These are phyloP conservation scores for Acacia confusa DNA, from an alignment of 306 rosid species.

Conservation along the genomic window DNA sequence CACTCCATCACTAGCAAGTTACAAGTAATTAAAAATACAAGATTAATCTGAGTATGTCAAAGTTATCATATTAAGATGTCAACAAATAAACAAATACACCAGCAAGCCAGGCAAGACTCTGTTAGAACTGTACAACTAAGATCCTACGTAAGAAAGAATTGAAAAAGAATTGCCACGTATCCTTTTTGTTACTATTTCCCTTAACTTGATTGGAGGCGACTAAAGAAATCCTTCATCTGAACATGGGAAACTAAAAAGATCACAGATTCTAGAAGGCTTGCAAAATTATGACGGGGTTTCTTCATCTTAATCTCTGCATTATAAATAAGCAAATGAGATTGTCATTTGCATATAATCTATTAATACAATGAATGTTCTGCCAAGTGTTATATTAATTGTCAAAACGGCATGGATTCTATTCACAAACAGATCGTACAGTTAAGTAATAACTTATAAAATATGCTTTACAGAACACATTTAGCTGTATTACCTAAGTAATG, in stretches of 20 bases:
- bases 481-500: background rate
- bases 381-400: background rate
- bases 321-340: background rate
- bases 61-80: slow-evolving; percentile 15
- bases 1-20: background rate
- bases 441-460: background rate
- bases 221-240: background rate
- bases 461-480: slow-evolving; percentile 2
- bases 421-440: slow-evolving; percentile 6
- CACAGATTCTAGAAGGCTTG: background rate
- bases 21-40: background rate
- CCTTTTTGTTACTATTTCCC: background rate
- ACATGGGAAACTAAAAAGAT: background rate
- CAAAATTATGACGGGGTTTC: slow-evolving; percentile 16
- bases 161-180: background rate
- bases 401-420: background rate
- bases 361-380: slow-evolving; percentile 2
- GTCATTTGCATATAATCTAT: background rate
- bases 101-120: background rate
- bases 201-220: slow-evolving; percentile 10
- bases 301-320: slow-evolving; percentile 17
- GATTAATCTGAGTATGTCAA: slow-evolving; percentile 14
- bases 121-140: background rate
- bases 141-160: background rate
- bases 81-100: background rate